Percentiles rank a stretch among this genome's conserved stretches.
Evolutionary conservation across 2,329 filamentous ascomycete genomes (phyloP).

Genomic region (Colletotrichum sp.): DNA sequence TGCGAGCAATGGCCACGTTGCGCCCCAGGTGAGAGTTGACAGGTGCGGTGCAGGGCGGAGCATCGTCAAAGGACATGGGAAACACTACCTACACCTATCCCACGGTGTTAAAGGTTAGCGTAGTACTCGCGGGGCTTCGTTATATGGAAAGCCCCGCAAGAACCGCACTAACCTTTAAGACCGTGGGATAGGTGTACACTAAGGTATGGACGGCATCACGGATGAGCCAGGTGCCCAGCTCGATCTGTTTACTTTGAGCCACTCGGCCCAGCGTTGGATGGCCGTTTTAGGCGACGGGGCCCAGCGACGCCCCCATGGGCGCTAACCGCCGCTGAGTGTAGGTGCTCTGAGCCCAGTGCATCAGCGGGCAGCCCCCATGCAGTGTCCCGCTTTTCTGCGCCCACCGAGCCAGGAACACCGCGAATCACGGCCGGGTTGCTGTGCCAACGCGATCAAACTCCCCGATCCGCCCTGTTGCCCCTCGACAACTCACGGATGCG

Average conservation of each 20-base stretch:
- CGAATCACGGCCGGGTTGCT: neutral
- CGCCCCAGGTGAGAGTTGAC: slow-evolving; percentile 1
- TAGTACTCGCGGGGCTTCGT: too few relatives aligned
- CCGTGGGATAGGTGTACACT: too few relatives aligned
- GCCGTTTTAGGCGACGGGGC: neutral
- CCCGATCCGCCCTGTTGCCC: slow-evolving; percentile 20
- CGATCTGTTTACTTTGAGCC: neutral
- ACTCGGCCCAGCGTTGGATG: neutral
- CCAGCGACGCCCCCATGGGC: neutral
- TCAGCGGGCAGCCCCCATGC: neutral
- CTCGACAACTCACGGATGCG: slow-evolving; percentile 20
- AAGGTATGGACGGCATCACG: neutral
- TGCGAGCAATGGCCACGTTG: neutral
- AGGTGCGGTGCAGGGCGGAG: neutral
- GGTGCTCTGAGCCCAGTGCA: neutral
- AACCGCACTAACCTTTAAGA: too few relatives aligned
- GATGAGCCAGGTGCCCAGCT: neutral
- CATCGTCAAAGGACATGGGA: neutral
- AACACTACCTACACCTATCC: neutral
- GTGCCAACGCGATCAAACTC: slow-evolving; percentile 9
- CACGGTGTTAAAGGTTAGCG: too few relatives aligned
- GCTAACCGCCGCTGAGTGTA: neutral
- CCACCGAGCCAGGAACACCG: neutral
- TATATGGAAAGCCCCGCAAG: too few relatives aligned
- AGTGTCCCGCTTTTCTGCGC: neutral